Evolutionary conservation across 83 land plant species (phyloP).

Genomic region (Picea mariana): DNA sequence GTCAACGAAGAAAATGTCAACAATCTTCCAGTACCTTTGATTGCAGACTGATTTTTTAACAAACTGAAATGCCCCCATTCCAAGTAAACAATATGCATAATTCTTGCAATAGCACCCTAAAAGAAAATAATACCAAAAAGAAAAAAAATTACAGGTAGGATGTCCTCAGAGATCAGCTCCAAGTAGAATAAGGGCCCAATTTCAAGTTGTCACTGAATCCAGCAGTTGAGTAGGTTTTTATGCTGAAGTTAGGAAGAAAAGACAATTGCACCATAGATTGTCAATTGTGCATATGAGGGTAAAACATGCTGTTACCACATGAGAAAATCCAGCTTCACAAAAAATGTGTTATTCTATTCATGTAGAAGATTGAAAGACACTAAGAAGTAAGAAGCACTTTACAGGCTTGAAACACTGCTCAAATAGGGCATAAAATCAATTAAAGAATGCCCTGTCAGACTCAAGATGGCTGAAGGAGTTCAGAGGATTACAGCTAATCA

Average conservation of each 20-base stretch:
- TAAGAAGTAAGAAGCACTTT: neutral
- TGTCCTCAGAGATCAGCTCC: no score
- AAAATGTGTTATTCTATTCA: neutral
- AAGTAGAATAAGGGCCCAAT: no score
- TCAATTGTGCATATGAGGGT: neutral
- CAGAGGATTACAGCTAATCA: neutral
- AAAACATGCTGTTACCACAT: conserved; percentile 8
- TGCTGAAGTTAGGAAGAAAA: neutral
- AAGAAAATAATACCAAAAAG: neutral
- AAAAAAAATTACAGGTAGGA: neutral
- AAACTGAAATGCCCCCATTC: neutral
- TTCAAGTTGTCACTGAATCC: no score
- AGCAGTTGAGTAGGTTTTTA: neutral
- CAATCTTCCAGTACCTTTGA: neutral
- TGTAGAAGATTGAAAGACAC: neutral
- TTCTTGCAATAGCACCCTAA: neutral
- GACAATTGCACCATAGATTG: neutral
- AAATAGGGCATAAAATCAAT: neutral
- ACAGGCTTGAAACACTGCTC: neutral
- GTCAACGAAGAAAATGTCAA: neutral
- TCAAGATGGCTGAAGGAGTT: neutral
- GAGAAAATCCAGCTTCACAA: neutral
- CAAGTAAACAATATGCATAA: neutral
- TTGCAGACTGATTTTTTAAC: neutral
- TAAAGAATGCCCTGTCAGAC: neutral